Conservation (phyloP, 129 eudicot genomes). For the Chrysanthemum seticuspe region DNA sequence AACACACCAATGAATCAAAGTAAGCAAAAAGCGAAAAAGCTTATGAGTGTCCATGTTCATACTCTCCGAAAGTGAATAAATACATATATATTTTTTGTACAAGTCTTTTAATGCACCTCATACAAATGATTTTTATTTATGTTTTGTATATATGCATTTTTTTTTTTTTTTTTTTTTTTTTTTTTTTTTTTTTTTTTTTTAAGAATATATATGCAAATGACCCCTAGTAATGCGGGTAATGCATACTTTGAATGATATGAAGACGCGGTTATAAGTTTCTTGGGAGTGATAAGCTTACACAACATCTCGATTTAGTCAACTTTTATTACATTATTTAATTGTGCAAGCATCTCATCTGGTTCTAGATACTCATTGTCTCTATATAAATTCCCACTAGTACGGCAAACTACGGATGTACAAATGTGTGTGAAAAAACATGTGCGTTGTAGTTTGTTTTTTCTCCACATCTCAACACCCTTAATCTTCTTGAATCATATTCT, state of each 20-base stretch:
- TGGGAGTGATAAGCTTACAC: not conserved
- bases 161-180: not conserved
- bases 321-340: conserved; percentile 16
- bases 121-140: too few species aligned
- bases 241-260: not conserved
- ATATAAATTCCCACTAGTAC: conserved; percentile 26
- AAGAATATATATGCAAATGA: not conserved
- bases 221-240: too few species aligned
- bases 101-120: too few species aligned
- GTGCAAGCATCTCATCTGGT: conserved; percentile 10
- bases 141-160: not conserved
- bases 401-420: conserved; percentile 21
- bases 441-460: not conserved
- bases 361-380: conserved; percentile 26
- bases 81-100: too few species aligned
- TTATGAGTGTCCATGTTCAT: too few species aligned
- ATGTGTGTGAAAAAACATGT: conserved; percentile 1
- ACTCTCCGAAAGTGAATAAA: too few species aligned
- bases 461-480: not conserved
- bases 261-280: conserved; percentile 12
- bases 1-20: too few species aligned
- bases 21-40: too few species aligned
- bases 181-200: not conserved
- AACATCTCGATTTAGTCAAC: conserved; percentile 25
- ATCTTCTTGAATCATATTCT: conserved; percentile 15